phyloP scores from a whole-genome alignment of 192 early-diverging fungal genomes.

The Hyaloraphidium curvatum region DNA sequence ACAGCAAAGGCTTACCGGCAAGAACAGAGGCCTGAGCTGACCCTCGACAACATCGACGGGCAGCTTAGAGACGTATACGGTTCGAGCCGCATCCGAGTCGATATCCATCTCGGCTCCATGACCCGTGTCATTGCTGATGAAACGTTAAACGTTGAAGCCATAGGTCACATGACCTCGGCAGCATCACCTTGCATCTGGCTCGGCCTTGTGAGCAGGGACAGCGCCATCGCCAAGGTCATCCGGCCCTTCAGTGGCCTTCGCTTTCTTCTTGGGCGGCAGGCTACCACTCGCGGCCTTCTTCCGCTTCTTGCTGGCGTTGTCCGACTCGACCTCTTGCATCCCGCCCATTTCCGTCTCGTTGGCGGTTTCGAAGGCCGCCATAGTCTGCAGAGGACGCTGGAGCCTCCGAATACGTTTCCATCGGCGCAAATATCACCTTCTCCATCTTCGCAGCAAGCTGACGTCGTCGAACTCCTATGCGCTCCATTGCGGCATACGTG shows the following conservation, averaged over 20 bases:
- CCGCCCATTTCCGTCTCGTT: constrained; percentile 10
- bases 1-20: not conserved
- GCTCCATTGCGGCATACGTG: constrained; percentile 9
- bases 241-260: constrained; percentile 4
- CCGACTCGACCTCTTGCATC: too few species aligned
- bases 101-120: not conserved
- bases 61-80: constrained; percentile 10
- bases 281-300: too few species aligned
- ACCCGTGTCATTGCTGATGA: not conserved
- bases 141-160: not conserved
- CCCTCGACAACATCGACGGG: constrained; percentile 2
- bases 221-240: not conserved
- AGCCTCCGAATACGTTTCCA: constrained; percentile 4
- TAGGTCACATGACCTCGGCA: constrained; percentile 5
- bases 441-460: too few species aligned
- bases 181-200: constrained; percentile 5
- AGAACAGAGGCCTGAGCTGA: constrained; percentile 5
- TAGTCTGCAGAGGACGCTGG: not conserved
- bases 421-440: not conserved
- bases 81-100: constrained; percentile 15
- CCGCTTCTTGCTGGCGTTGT: too few species aligned
- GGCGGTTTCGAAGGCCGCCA: constrained; percentile 5
- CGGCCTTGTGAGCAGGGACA: not conserved
- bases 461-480: constrained; percentile 7
- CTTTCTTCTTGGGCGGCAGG: not conserved